These are phyloP conservation scores for Thraustochytrium striatum DNA, from an alignment of 352 stramenopile species.

Conservation along the genomic window DNA sequence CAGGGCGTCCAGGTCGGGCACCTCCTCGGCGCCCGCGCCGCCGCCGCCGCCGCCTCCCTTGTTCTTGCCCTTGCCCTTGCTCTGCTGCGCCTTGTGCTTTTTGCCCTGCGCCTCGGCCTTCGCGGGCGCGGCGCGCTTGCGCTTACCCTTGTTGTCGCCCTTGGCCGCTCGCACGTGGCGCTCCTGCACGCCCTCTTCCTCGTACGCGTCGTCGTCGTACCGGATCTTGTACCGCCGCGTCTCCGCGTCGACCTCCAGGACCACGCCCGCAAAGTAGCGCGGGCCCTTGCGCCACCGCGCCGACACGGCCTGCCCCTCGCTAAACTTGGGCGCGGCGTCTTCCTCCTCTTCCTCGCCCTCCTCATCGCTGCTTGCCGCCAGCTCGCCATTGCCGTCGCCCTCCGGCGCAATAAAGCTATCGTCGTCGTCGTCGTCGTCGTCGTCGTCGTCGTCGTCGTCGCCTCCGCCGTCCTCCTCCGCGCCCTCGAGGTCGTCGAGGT, in stretches of 20 bases:
- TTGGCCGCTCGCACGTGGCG: not conserved
- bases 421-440: constrained; percentile 28
- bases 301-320: not conserved
- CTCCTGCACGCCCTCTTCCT: not conserved
- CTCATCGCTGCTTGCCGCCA: not conserved
- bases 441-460: constrained; percentile 24
- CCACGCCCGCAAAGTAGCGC: not conserved
- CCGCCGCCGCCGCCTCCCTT: not conserved
- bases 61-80: not conserved
- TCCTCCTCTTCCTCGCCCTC: constrained; percentile 32
- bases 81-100: not conserved
- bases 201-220: constrained; percentile 11
- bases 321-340: not conserved
- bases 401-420: not conserved
- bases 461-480: constrained; percentile 41
- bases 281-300: constrained; percentile 12
- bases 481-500: constrained; percentile 23
- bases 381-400: not conserved
- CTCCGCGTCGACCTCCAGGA: not conserved
- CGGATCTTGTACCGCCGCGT: not conserved
- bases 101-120: not conserved
- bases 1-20: not conserved
- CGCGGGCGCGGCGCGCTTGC: not conserved
- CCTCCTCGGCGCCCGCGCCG: not conserved
- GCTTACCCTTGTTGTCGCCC: not conserved